Evolutionary conservation across 2,329 filamentous ascomycete genomes (phyloP).

Genomic region (Raffaelea deltoideospora): DNA sequence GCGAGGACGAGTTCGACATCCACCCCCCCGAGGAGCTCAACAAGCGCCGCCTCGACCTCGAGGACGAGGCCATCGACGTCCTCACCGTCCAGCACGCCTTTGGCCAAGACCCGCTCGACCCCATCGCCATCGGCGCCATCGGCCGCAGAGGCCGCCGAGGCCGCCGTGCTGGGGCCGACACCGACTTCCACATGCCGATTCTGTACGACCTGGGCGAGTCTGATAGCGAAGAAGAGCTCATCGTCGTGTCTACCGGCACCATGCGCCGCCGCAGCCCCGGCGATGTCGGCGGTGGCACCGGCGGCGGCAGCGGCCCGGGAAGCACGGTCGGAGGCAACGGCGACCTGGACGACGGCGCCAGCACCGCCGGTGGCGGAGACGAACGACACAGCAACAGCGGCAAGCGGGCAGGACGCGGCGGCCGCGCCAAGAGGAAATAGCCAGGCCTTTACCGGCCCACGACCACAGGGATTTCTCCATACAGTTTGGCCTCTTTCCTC

Average conservation of each 20-base stretch:
- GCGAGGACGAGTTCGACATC: conserved; percentile 95
- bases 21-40: conserved; percentile 91
- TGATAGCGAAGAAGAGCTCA: conserved; percentile 84
- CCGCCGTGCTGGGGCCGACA: conserved; percentile 13
- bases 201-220: conserved; percentile 85
- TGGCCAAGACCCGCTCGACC: conserved; percentile 35
- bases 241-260: conserved; percentile 57
- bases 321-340: too few relatives aligned
- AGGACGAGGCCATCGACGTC: conserved; percentile 90
- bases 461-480: too few relatives aligned
- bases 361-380: too few relatives aligned
- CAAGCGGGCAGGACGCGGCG: too few relatives aligned
- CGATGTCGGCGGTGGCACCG: conserved; percentile 35
- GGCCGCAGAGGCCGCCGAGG: background rate
- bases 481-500: background rate
- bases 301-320: conserved; percentile 10
- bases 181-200: conserved; percentile 75
- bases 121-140: background rate
- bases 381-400: background rate
- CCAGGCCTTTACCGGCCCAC: too few relatives aligned
- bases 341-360: background rate
- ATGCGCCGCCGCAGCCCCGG: conserved; percentile 77
- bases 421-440: background rate
- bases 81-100: conserved; percentile 57
- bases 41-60: conserved; percentile 73